Evolutionary conservation across 495 filamentous ascomycete genomes (phyloP).

Genomic region (Penicillium turbatum): DNA sequence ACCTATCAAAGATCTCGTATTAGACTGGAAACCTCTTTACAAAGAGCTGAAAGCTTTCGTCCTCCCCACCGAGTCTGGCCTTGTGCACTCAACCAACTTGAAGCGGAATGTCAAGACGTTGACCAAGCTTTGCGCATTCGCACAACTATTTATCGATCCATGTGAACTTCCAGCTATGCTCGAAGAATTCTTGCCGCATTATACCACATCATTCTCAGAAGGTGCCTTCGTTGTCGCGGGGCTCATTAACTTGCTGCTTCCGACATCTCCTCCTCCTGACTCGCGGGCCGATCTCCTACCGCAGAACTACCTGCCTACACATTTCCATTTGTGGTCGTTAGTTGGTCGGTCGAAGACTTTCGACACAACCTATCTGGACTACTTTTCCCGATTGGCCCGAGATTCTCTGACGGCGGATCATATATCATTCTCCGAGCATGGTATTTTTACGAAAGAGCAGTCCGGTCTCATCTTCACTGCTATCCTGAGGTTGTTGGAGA

Average conservation of each 20-base stretch:
- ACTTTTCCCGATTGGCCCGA: constrained; percentile 78
- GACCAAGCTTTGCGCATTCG: constrained; percentile 81
- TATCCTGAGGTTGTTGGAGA: constrained; percentile 83
- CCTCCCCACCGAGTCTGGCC: constrained; percentile 71
- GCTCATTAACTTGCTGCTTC: constrained; percentile 78
- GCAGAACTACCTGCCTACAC: constrained; percentile 78
- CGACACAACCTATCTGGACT: constrained; percentile 83
- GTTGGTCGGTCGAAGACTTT: constrained; percentile 85
- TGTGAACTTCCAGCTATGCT: constrained; percentile 79
- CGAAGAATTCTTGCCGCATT: constrained; percentile 93
- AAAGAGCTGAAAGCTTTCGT: constrained; percentile 87
- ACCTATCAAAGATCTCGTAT: constrained; percentile 76
- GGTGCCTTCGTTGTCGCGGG: constrained; percentile 85
- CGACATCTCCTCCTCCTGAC: constrained; percentile 72
- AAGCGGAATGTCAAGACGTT: constrained; percentile 71
- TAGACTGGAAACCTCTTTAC: constrained; percentile 92
- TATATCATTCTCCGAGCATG: constrained; percentile 79
- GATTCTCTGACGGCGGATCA: constrained; percentile 72
- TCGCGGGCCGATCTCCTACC: constrained; percentile 69
- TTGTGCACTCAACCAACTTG: constrained; percentile 56
- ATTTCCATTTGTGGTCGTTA: constrained; percentile 95
- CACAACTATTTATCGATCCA: constrained; percentile 89
- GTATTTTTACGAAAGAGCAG: constrained; percentile 89
- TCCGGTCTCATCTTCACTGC: constrained; percentile 91
- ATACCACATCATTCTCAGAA: constrained; percentile 86